Percentiles rank a stretch among this genome's conserved stretches.
phyloP scores from a whole-genome alignment of 805 yeast species.

The Clavispora asparagi region DNA sequence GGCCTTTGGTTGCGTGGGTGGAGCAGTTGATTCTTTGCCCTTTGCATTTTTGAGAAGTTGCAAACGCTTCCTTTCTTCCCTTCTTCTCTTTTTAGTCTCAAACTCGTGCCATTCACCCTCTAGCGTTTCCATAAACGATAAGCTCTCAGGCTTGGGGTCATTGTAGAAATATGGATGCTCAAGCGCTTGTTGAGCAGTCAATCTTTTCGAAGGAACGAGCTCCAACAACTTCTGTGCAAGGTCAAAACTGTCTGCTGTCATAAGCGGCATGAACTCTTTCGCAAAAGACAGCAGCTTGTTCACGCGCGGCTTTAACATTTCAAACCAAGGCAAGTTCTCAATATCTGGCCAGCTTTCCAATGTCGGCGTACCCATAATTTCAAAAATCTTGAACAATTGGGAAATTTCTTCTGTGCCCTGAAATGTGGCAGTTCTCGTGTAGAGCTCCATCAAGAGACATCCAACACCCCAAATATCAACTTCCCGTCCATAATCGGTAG shows the following conservation, averaged over 20 bases:
- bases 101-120: conserved; percentile 95
- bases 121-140: conserved; percentile 49
- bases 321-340: conserved; percentile 88
- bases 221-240: conserved; percentile 59
- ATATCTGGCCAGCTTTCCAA: conserved; percentile 70
- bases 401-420: conserved; percentile 87
- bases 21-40: conserved; percentile 9
- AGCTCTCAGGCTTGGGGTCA: conserved; percentile 60
- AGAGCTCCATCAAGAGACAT: conserved; percentile 79
- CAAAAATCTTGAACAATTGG: conserved; percentile 71
- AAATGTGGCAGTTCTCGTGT: conserved; percentile 68
- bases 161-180: conserved; percentile 65
- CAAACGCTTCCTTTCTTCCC: conserved; percentile 40
- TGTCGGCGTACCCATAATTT: conserved; percentile 84
- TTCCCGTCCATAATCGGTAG: conserved; percentile 84
- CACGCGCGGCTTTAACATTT: conserved; percentile 62
- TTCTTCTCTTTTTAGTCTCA: conserved; percentile 78
- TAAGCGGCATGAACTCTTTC: conserved; percentile 28
- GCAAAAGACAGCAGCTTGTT: conserved; percentile 27
- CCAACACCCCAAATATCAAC: conserved; percentile 98
- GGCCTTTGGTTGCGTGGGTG: conserved; percentile 1
- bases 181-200: conserved; percentile 67
- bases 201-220: conserved; percentile 65
- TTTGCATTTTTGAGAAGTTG: conserved; percentile 21
- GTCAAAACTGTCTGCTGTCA: conserved; percentile 52